Evolutionary conservation across 345 rosid species (phyloP).

Genomic region (Eucalyptus tenuipes): DNA sequence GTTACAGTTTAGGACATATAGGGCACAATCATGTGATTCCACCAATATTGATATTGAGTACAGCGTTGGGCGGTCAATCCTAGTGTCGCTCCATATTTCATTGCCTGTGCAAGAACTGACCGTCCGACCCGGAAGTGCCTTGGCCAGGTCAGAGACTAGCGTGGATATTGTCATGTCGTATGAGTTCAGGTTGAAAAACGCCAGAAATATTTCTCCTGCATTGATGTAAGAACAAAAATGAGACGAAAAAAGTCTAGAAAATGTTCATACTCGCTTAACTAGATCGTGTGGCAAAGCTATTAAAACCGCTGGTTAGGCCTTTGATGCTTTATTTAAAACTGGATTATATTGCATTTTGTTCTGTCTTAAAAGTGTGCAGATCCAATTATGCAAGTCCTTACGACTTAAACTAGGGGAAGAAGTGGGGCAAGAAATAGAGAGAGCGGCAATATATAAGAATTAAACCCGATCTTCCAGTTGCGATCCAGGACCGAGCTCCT

Average conservation of each 20-base stretch:
- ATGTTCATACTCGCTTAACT: neutral
- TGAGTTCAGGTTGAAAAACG: slow-evolving; percentile 46
- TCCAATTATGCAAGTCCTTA: neutral
- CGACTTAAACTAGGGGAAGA: neutral
- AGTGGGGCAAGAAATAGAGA: neutral
- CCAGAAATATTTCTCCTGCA: slow-evolving; percentile 42
- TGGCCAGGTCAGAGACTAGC: slow-evolving; percentile 41
- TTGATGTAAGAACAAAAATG: neutral
- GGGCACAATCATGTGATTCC: slow-evolving; percentile 45
- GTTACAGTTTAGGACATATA: slow-evolving; percentile 47
- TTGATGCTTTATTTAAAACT: neutral
- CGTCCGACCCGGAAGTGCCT: slow-evolving; percentile 22
- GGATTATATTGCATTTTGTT: neutral
- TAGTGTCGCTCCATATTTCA: slow-evolving; percentile 60
- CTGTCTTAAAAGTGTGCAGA: neutral
- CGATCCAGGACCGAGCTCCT: slow-evolving; percentile 81
- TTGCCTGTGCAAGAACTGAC: neutral
- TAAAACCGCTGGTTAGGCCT: neutral
- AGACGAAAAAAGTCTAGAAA: neutral
- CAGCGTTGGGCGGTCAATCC: slow-evolving; percentile 3
- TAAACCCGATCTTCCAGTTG: slow-evolving; percentile 66
- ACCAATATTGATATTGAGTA: slow-evolving; percentile 24
- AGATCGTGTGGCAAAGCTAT: neutral
- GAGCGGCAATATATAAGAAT: neutral
- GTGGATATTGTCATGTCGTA: slow-evolving; percentile 33